phyloP scores from a whole-genome alignment of 2,329 filamentous ascomycete genomes.

The Hypoxylon sp. region DNA sequence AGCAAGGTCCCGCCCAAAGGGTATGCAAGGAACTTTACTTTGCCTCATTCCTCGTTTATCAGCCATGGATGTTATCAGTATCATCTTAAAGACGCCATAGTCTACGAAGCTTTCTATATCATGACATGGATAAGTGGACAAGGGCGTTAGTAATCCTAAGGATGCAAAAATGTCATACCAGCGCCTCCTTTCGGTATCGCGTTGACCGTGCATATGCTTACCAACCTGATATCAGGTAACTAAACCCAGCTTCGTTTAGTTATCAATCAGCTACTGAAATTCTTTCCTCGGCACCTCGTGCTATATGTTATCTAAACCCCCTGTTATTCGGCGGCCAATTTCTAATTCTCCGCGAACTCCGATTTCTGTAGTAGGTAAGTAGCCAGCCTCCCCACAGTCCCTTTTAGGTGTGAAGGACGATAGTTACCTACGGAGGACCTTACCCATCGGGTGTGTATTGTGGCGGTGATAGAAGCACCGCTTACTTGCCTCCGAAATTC shows the following conservation, averaged over 20 bases:
- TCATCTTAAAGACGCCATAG: constrained; percentile 3
- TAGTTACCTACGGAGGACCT: neutral
- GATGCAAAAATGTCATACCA: neutral
- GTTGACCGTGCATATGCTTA: constrained; percentile 13
- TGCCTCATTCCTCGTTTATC: neutral
- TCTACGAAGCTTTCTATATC: constrained; percentile 11
- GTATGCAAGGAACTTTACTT: constrained; percentile 8
- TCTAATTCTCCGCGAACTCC: constrained; percentile 27
- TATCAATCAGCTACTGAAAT: constrained; percentile 16
- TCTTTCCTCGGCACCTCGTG: neutral
- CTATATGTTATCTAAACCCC: neutral
- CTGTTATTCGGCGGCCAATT: neutral
- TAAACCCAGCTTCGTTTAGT: constrained; percentile 13
- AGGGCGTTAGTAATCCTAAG: constrained; percentile 18
- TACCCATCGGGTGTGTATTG: neutral
- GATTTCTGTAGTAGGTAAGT: neutral
- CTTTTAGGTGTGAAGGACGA: constrained; percentile 1
- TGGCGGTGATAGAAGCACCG: constrained; percentile 4
- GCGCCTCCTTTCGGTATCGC: neutral
- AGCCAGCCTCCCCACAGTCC: neutral
- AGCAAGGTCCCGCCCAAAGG: neutral
- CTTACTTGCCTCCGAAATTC: constrained; percentile 26
- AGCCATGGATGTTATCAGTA: neutral
- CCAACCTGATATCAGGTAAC: neutral
- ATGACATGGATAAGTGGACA: constrained; percentile 12